Percentiles rank a stretch among this genome's conserved stretches.
Conservation (phyloP, 768 basidiomycete species). For the Suillus weaverae region DNA sequence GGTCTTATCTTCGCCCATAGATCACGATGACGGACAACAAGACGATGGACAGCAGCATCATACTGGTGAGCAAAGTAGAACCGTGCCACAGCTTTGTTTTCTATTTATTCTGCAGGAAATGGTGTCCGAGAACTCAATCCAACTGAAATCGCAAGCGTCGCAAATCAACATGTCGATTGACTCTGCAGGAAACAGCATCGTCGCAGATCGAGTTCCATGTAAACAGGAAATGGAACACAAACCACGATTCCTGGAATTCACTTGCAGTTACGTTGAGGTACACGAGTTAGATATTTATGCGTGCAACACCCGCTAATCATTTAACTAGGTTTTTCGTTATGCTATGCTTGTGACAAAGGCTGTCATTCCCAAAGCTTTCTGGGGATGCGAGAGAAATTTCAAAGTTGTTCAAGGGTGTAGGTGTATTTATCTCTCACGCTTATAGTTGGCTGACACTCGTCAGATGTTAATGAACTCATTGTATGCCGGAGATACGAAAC, state of each 20-base stretch:
- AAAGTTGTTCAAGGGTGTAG: constrained; percentile 58
- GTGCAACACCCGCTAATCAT: not conserved
- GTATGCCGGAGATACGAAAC: constrained; percentile 81
- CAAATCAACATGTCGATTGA: constrained; percentile 50
- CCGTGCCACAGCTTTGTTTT: not conserved
- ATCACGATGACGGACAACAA: constrained; percentile 39
- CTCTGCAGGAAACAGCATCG: constrained; percentile 48
- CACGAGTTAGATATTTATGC: not conserved
- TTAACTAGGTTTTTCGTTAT: constrained; percentile 66
- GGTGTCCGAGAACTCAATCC: constrained; percentile 67
- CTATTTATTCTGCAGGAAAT: constrained; percentile 54
- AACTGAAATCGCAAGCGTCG: constrained; percentile 54
- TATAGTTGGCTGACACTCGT: not conserved
- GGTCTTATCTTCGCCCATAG: constrained; percentile 27
- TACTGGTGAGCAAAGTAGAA: constrained; percentile 47
- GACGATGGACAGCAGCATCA: constrained; percentile 56
- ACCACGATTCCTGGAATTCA: constrained; percentile 79
- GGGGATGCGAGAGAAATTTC: constrained; percentile 74
- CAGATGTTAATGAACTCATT: constrained; percentile 76
- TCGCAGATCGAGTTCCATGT: constrained; percentile 47
- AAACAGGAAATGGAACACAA: constrained; percentile 49
- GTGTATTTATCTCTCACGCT: constrained; percentile 18
- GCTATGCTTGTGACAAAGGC: constrained; percentile 59
- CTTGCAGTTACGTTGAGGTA: constrained; percentile 67
- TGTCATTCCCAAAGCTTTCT: constrained; percentile 74